Percentiles rank a stretch among this genome's conserved stretches.
Evolutionary conservation across 2,329 filamentous ascomycete species (phyloP).

Genomic region (Cryoendolithus antarcticus): DNA sequence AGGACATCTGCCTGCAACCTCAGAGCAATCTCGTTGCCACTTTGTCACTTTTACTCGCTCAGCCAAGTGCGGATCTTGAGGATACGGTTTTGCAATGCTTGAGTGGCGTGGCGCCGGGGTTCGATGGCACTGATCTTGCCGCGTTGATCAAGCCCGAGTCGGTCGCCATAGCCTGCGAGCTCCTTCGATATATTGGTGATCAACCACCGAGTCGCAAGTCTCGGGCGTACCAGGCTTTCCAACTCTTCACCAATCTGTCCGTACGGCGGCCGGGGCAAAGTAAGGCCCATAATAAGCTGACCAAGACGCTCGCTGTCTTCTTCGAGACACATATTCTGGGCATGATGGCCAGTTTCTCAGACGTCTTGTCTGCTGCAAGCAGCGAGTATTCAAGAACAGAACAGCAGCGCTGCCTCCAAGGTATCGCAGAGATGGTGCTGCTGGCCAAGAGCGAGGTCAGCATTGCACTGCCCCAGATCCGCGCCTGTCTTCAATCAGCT

Average conservation of each 20-base stretch:
- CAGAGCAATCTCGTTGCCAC: slow-evolving; percentile 45
- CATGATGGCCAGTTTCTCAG: slow-evolving; percentile 71
- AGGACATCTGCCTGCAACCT: slow-evolving; percentile 50
- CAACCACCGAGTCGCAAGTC: slow-evolving; percentile 38
- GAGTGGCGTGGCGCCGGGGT: slow-evolving; percentile 55
- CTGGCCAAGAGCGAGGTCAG: slow-evolving; percentile 62
- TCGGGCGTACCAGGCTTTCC: slow-evolving; percentile 36
- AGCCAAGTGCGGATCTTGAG: slow-evolving; percentile 49
- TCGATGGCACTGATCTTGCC: slow-evolving; percentile 52
- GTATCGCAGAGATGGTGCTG: slow-evolving; percentile 77
- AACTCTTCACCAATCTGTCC: slow-evolving; percentile 34
- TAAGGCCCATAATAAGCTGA: slow-evolving; percentile 34
- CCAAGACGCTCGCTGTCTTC: slow-evolving; percentile 57
- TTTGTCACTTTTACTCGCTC: slow-evolving; percentile 45
- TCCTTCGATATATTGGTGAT: slow-evolving; percentile 69
- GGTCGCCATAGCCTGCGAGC: slow-evolving; percentile 62
- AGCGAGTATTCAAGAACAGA: slow-evolving; percentile 33
- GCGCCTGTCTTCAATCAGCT: slow-evolving; percentile 80
- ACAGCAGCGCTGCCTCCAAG: slow-evolving; percentile 64
- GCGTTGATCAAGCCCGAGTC: slow-evolving; percentile 64
- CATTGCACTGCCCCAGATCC: slow-evolving; percentile 79
- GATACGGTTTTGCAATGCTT: slow-evolving; percentile 57
- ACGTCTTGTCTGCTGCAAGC: slow-evolving; percentile 55
- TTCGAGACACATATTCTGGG: slow-evolving; percentile 75
- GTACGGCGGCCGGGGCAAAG: slow-evolving; percentile 35